Evolutionary conservation across 108 stramenopile species (phyloP).

Genomic region (Fragilariopsis cylindrus): DNA sequence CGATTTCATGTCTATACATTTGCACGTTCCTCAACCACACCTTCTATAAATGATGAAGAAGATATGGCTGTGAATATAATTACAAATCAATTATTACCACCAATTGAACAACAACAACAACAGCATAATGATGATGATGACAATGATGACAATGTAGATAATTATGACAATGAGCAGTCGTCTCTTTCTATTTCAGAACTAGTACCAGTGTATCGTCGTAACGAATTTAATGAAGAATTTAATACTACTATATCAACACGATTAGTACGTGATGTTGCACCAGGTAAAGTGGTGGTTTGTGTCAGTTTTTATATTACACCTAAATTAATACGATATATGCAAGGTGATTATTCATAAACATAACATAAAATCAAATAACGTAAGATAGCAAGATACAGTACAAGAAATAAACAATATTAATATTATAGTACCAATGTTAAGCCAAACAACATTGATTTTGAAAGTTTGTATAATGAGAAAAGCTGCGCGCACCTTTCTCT

Average conservation of each 20-base stretch:
- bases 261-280: constrained; percentile 81
- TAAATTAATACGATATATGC: constrained; percentile 66
- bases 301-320: constrained; percentile 79
- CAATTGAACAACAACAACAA: background rate
- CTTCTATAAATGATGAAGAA: constrained; percentile 33
- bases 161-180: background rate
- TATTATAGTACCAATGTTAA: too few species aligned
- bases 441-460: too few species aligned
- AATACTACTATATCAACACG: constrained; percentile 66
- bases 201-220: constrained; percentile 41
- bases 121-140: background rate
- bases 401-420: too few species aligned
- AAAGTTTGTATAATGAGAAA: too few species aligned
- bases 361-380: background rate
- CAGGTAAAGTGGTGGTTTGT: constrained; percentile 83
- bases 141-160: background rate
- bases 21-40: constrained; percentile 50
- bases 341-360: constrained; percentile 58
- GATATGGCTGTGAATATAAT: constrained; percentile 73
- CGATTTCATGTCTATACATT: constrained; percentile 71
- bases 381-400: too few species aligned
- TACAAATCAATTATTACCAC: constrained; percentile 63
- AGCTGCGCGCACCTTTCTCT: too few species aligned
- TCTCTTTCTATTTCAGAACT: background rate
- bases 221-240: constrained; percentile 58